Base-by-base conservation (phyloP, 2,329 filamentous ascomycete genomes). In the Curvularia eragrostidis region DNA sequence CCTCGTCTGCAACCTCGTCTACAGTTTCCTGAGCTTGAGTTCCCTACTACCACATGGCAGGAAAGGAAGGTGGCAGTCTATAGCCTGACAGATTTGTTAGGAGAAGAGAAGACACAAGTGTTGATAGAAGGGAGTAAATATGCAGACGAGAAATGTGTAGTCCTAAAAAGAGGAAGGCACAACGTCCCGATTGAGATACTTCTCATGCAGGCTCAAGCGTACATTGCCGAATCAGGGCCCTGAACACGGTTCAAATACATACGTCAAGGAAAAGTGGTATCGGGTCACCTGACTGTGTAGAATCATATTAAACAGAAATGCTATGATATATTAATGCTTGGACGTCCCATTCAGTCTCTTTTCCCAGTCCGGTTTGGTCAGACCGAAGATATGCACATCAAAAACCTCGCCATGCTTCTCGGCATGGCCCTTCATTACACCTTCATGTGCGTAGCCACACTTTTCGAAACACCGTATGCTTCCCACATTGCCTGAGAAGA, bases 381-480 rank as follows among this genome's bases (percentile, higher is more conserved):
- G 56, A 3, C 77, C 78, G 63, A 68, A 77, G 15, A 76, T 28
- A 48, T 75, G 60, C 55, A 72, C 28, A 64, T 75, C 76, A 51
- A 52, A 52, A 3, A 74, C 58, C 47, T 66, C 58, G 0, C 77
- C 78, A 52, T 71, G 50, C 70, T 78, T 80, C 56, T 67, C 69
- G 13, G 70, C 61, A 53, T 72, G 66, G 6, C 66, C 71, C 66
- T 67, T 75, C 61, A 74, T 53, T 24, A 72, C 64, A 1, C 78
- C 78, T 61, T 80, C 79, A 19, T 53, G 47, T 28, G 43, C 51
- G 63, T 76, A 81, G 8, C 78, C 78, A 55, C 70, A 72, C 66
- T 75, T 77, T 55, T 75, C 61, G 57, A 81, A 68, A 38, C 72
- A 63, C 42, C 67, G 68, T 62, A 68, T 71, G 58, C 77, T 79